Percentiles rank a stretch among this genome's conserved stretches.
Conservation (phyloP, 2,329 filamentous ascomycete genomes). For the Incumbomyces delicatus region DNA sequence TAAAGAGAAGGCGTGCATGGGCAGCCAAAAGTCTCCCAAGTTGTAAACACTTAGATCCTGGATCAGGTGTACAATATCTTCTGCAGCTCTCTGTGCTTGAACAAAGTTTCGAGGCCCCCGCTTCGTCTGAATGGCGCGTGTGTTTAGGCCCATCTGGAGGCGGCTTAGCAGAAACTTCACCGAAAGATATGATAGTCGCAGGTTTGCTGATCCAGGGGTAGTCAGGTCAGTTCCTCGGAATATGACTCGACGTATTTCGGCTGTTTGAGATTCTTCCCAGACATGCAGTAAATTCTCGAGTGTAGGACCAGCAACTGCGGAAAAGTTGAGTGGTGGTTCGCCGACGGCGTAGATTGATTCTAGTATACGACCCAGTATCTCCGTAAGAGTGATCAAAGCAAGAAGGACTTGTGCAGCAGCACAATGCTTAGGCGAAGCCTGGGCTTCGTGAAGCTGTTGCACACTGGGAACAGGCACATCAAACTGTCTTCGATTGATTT, state of each 20-base stretch:
- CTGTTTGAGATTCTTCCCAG: conserved; percentile 37
- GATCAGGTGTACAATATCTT: conserved; percentile 41
- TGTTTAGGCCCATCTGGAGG: conserved; percentile 38
- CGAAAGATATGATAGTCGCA: conserved; percentile 43
- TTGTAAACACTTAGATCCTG: conserved; percentile 38
- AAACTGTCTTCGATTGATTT: conserved; percentile 36
- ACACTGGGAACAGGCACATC: conserved; percentile 40
- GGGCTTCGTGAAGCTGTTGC: conserved; percentile 17
- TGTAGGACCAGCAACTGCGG: conserved; percentile 15
- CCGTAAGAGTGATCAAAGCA: conserved; percentile 37
- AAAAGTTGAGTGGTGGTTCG: conserved; percentile 17
- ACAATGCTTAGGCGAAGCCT: conserved; percentile 7
- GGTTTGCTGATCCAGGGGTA: conserved; percentile 40
- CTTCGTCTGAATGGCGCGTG: conserved; percentile 7
- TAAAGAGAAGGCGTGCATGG: conserved; percentile 40
- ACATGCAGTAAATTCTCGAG: conserved; percentile 32
- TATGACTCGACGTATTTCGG: conserved; percentile 26
- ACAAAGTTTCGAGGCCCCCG: conserved; percentile 8
- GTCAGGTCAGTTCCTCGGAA: conserved; percentile 30
- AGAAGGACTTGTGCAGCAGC: conserved; percentile 34
- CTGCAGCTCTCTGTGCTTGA: conserved; percentile 34
- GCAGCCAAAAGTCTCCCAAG: conserved; percentile 43
- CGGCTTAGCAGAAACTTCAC: conserved; percentile 39
- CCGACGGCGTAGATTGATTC: conserved; percentile 28
- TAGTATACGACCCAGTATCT: conserved; percentile 31